Conservation (phyloP, 2,329 filamentous ascomycete species). For the Botrytis tulipae region DNA sequence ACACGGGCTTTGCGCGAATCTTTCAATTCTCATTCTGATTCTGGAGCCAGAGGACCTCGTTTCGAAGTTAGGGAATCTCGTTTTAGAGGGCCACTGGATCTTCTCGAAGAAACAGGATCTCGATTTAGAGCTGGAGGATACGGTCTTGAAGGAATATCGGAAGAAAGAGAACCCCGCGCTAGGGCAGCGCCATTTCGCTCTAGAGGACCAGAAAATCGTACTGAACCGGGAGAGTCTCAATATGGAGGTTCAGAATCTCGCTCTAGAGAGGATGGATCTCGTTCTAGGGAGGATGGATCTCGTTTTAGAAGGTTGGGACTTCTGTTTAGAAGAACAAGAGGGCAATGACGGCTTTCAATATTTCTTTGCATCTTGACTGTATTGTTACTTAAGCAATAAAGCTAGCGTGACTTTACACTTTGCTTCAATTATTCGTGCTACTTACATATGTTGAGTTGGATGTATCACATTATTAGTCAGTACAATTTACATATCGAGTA, state of each 20-base stretch:
- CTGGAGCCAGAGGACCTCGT: neutral
- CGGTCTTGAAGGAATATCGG: no score
- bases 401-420: neutral
- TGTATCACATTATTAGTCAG: neutral
- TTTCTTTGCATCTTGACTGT: neutral
- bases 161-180: no score
- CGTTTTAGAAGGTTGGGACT: neutral
- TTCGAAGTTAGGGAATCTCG: no score
- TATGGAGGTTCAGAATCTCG: neutral
- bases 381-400: neutral
- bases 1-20: no score
- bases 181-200: no score
- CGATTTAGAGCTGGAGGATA: no score
- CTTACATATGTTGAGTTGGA: neutral
- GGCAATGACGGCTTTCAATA: neutral
- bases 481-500: neutral
- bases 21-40: neutral
- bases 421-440: neutral
- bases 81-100: no score
- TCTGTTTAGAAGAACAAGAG: neutral
- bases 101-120: no score
- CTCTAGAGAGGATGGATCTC: neutral
- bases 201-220: no score
- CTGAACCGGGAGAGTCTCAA: no score
- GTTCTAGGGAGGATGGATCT: neutral